Percentiles rank a stretch among this genome's conserved stretches.
These are phyloP conservation scores for Oryza meridionalis DNA, from an alignment of 176 grass and related monocot species.

Conservation along the genomic window DNA sequence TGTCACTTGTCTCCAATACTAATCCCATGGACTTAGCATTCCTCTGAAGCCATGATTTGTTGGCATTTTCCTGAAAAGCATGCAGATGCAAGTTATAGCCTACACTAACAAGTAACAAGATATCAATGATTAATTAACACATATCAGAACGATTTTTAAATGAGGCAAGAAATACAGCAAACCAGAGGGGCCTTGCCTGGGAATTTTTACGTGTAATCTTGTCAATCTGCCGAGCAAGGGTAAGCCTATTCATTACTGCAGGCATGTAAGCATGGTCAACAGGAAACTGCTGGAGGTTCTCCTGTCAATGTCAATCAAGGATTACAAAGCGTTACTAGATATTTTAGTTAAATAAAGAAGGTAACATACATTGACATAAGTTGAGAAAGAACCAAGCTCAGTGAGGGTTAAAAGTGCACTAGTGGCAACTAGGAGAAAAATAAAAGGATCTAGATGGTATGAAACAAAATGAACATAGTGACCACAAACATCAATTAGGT, in stretches of 20 bases:
- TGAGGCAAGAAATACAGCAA: constrained; percentile 24
- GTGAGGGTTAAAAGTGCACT: neutral
- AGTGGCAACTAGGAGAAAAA: neutral
- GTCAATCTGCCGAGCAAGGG: constrained; percentile 83
- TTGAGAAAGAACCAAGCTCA: neutral
- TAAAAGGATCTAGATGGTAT: neutral
- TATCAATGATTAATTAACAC: neutral
- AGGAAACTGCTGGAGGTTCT: constrained; percentile 90
- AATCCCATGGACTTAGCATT: constrained; percentile 87
- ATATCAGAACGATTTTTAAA: constrained; percentile 32
- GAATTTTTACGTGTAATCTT: constrained; percentile 72
- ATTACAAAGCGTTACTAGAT: constrained; percentile 16
- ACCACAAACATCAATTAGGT: neutral
- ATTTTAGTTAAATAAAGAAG: constrained; percentile 7
- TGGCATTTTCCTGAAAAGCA: constrained; percentile 80
- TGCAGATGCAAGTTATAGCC: neutral
- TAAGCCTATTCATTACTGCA: constrained; percentile 69
- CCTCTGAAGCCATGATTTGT: constrained; percentile 76
- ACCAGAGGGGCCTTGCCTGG: constrained; percentile 46
- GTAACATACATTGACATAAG: neutral
- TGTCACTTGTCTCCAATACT: constrained; percentile 65
- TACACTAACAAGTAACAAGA: neutral
- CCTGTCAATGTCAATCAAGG: constrained; percentile 56
- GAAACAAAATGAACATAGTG: neutral
- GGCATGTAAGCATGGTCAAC: constrained; percentile 79